Base-by-base conservation (phyloP, 2,329 filamentous ascomycete genomes). In the Fusarium virguliforme region DNA sequence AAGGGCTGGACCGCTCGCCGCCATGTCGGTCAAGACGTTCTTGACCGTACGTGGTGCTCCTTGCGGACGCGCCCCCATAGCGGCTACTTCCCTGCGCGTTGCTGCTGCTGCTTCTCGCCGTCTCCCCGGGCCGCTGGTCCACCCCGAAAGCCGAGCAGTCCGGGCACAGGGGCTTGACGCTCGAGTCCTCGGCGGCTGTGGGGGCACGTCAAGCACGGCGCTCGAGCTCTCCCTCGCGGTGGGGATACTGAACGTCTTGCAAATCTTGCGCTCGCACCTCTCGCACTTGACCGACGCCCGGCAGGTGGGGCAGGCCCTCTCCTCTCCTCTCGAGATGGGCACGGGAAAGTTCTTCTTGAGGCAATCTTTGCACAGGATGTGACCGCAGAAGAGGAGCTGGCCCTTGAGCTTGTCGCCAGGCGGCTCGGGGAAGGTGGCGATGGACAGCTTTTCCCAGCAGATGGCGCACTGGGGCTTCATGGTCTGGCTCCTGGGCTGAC, bases 281-380 rank as follows among this genome's bases (percentile, higher is more conserved):
- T 8, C 13, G 12, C 73, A 64, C 0, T 18, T 3, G 2, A 65
- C 43, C 4, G 5, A 0, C 2, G 57, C 9, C 2, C 72, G 71
- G 22, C 74, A 76, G 9, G 55, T 18, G 24, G 74, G 74, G n/a
- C 74, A 75, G 8, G 0, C 9, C 8, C 9, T 9, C 3, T 10
- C 12, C 6, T 2, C 28, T 6, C 4, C 28, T 28, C 13, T 18
- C 18, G 18, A 18, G 18, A 18, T 18, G 18, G 18, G 18, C 18
- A 18, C 18, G 18, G 18, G 18, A 18, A 18, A 18, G 18, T 18
- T 18, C 18, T 18, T 18, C 18, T 18, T 18, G 28, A 48, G 46
- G n/a, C 72, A 78, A 3, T 13, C 1, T 1, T 35, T 12, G 30
- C 76, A 78, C 15, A 76, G 59, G 15, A 75, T 55, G 57, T 78